Evolutionary conservation across 805 yeast species (phyloP), one percentile per base, ranked within the genome.

Genomic region (Ogataea populi-albae): DNA sequence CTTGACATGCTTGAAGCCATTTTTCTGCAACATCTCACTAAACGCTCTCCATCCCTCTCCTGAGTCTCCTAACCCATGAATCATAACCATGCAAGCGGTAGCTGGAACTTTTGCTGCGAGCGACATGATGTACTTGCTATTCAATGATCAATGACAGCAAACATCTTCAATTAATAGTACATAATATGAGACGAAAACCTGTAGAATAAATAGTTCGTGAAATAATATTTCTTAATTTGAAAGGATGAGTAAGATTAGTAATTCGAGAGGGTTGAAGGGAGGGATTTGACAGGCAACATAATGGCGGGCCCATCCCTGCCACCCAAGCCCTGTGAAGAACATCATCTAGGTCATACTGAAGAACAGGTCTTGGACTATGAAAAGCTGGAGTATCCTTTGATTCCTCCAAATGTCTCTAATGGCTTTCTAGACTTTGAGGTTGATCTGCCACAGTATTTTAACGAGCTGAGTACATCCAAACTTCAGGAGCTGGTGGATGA

Each of bases 31-130:
- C 35, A 77, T 63, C 25, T 79, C 81, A 4, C 93, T 85, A 26
- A 91, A 63, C 67, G 86, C 86, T 29, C 75, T 68, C 96, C 96
- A 91, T 2, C 97, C 97, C 12, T 71, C 68, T 4, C 96, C 97
- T 0, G 86, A 60, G 58, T 91, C 98, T 7, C 98, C 98, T 12
- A 91, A 67, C 0, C 98, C 98, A 57, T 93, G 98, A 36, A 86
- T 55, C 41, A 89, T 71, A 16, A 89, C 83, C 22, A 88, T 65
- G 1, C 88, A 78, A 1, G 86, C 81, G 1, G 78, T 65, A 5
- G 80, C 73, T 1, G 65, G 61, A 6, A 43, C 43, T 14, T 59
- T 61, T 4, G 74, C 67, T 6, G 71, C 60, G 11, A 68, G n/a
- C n/a, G n/a, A n/a, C n/a, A n/a, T n/a, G n/a, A n/a, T n/a, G n/a